Evolutionary conservation across 1,139 yeast species (phyloP).

Genomic region (Yamadazyma diospyri): DNA sequence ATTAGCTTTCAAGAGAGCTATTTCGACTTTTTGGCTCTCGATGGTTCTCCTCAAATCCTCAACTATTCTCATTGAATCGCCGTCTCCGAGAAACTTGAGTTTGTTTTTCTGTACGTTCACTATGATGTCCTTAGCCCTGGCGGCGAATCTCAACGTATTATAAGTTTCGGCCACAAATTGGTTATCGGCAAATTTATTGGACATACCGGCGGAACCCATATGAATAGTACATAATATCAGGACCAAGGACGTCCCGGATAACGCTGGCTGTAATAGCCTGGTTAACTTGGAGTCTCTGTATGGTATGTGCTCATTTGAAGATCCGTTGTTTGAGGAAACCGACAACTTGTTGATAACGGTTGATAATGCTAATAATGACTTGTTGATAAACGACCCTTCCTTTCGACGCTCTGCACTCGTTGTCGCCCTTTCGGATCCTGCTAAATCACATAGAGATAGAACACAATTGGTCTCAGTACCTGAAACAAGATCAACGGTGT

Average conservation of each 20-base stretch:
- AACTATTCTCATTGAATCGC: slow-evolving; percentile 44
- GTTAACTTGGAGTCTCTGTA: slow-evolving; percentile 92
- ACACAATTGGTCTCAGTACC: slow-evolving; percentile 54
- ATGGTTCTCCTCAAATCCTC: slow-evolving; percentile 46
- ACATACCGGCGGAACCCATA: slow-evolving; percentile 36
- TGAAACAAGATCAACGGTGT: slow-evolving; percentile 35
- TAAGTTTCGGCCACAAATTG: slow-evolving; percentile 70
- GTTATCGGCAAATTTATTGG: slow-evolving; percentile 21
- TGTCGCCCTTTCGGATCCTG: slow-evolving; percentile 93
- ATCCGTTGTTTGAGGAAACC: slow-evolving; percentile 23
- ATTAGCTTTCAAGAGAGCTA: slow-evolving; percentile 24
- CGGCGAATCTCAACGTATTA: slow-evolving; percentile 87
- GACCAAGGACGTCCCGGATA: slow-evolving; percentile 84
- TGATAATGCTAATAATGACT: slow-evolving; percentile 82
- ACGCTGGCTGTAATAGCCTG: slow-evolving; percentile 82
- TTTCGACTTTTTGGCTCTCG: slow-evolving; percentile 41
- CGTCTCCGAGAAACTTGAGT: slow-evolving; percentile 22
- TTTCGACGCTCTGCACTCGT: slow-evolving; percentile 77
- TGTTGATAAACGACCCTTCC: slow-evolving; percentile 91
- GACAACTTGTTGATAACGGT: slow-evolving; percentile 83
- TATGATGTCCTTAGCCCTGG: slow-evolving; percentile 83
- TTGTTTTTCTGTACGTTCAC: slow-evolving; percentile 63
- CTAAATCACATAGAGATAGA: slow-evolving; percentile 86
- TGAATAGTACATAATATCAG: slow-evolving; percentile 85
- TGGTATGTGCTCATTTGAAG: slow-evolving; percentile 63